Conservation (phyloP, 768 basidiomycete species). For the Serendipita vermifera region DNA sequence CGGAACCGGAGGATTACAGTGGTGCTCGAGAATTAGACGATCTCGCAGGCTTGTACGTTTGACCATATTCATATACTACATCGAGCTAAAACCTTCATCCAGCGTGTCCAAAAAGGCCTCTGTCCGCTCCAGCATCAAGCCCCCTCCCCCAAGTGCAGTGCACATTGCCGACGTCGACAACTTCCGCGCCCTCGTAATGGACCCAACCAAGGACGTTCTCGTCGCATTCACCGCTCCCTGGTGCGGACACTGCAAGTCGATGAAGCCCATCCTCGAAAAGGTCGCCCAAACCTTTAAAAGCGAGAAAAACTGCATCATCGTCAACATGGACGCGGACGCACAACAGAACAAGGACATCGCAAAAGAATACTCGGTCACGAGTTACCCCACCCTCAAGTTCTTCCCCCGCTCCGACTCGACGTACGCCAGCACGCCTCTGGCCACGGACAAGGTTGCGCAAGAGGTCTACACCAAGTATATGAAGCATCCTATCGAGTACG, state of each 20-base stretch:
- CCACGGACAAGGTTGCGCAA: background rate
- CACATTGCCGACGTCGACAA: conserved; percentile 53
- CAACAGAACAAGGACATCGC: conserved; percentile 62
- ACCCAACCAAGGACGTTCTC: conserved; percentile 65
- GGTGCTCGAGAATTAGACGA: conserved; percentile 71
- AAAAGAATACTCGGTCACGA: conserved; percentile 52
- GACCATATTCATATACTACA: background rate
- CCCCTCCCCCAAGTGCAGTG: conserved; percentile 63
- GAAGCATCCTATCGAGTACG: conserved; percentile 53
- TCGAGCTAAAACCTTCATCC: background rate
- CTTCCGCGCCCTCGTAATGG: conserved; percentile 63
- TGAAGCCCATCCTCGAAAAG: conserved; percentile 81
- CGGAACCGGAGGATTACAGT: conserved; percentile 48
- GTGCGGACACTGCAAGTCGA: conserved; percentile 90
- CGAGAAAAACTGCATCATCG: conserved; percentile 78
- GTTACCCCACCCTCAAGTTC: conserved; percentile 94
- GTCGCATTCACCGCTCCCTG: conserved; percentile 75
- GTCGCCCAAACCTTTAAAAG: conserved; percentile 66
- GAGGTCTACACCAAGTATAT: conserved; percentile 24
- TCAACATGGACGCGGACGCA: conserved; percentile 84
- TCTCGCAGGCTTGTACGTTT: conserved; percentile 57
- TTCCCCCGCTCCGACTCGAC: conserved; percentile 45
- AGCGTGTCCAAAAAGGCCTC: conserved; percentile 67
- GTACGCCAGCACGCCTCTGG: background rate
- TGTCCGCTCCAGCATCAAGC: conserved; percentile 78